Evolutionary conservation across 1,139 yeast genomes (phyloP).

Genomic region (Barnettozyma hawaiiensis): DNA sequence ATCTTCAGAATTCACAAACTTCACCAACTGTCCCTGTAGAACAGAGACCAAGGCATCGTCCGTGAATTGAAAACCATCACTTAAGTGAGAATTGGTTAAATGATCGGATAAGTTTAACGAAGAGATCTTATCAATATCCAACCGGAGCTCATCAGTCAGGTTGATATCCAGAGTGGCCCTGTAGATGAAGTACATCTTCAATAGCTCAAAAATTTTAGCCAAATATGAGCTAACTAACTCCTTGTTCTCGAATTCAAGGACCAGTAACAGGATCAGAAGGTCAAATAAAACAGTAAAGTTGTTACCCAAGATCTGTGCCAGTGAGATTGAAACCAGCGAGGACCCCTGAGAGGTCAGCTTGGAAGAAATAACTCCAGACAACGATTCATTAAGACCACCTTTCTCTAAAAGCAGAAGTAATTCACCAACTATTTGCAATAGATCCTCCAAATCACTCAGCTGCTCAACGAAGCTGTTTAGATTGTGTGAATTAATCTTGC

Average conservation of each 20-base stretch:
- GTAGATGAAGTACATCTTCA: conserved; percentile 19
- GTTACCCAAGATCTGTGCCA: conserved; percentile 22
- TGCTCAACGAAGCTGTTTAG: conserved; percentile 30
- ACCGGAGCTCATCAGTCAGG: conserved; percentile 11
- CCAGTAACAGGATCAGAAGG: conserved; percentile 33
- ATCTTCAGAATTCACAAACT: conserved; percentile 19
- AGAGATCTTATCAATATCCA: conserved; percentile 19
- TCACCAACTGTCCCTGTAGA: conserved; percentile 11
- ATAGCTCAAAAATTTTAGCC: conserved; percentile 14
- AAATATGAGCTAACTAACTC: conserved; percentile 15
- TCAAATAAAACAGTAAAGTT: conserved; percentile 28
- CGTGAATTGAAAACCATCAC: conserved; percentile 22
- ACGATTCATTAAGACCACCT: background rate
- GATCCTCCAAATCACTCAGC: conserved; percentile 27
- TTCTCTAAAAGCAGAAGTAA: conserved; percentile 11
- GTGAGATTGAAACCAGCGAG: conserved; percentile 20
- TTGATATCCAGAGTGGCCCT: conserved; percentile 14
- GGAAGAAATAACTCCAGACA: conserved; percentile 9
- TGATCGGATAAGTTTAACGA: background rate
- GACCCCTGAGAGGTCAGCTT: conserved; percentile 15
- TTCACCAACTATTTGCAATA: conserved; percentile 19
- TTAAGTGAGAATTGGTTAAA: conserved; percentile 8
- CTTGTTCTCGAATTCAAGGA: conserved; percentile 28
- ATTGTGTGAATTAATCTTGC: conserved; percentile 28
- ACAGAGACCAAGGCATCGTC: conserved; percentile 24